phyloP scores from a whole-genome alignment of 2,329 filamentous ascomycete species.

The Pseudonectria buxi region DNA sequence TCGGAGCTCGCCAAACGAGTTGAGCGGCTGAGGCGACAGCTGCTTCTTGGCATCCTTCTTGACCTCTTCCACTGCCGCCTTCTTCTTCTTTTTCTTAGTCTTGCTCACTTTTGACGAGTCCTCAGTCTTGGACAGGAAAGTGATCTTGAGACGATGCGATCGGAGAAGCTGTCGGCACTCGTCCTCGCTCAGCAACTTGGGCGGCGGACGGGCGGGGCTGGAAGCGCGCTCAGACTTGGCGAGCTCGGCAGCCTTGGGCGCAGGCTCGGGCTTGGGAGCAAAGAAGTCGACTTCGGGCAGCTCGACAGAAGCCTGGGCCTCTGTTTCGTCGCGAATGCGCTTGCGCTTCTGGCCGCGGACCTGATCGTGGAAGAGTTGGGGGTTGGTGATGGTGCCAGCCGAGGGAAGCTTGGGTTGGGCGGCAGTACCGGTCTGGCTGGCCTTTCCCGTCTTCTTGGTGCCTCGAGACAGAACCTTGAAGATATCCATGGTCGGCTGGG shows the following conservation, averaged over 20 bases:
- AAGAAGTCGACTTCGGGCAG: conserved; percentile 54
- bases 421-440: conserved; percentile 21
- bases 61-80: conserved; percentile 38
- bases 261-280: conserved; percentile 36
- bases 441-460: conserved; percentile 48
- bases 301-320: conserved; percentile 20
- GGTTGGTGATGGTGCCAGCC: conserved; percentile 55
- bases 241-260: conserved; percentile 24
- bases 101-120: conserved; percentile 43
- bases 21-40: conserved; percentile 73
- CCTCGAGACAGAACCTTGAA: conserved; percentile 66
- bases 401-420: conserved; percentile 50
- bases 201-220: conserved; percentile 20
- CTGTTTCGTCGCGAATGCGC: conserved; percentile 35
- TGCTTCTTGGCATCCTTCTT: conserved; percentile 50
- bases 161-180: conserved; percentile 69
- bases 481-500: conserved; percentile 53
- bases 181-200: conserved; percentile 51
- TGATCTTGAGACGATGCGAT: conserved; percentile 79
- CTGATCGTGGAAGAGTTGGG: conserved; percentile 62
- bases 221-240: conserved; percentile 19
- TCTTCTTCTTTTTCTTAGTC: conserved; percentile 49
- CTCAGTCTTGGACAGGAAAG: conserved; percentile 55
- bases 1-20: conserved; percentile 67
- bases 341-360: conserved; percentile 50